Percentiles rank a stretch among this genome's conserved stretches.
Conservation (phyloP, 2,329 filamentous ascomycete genomes). For the Endoconidiophora polonica region DNA sequence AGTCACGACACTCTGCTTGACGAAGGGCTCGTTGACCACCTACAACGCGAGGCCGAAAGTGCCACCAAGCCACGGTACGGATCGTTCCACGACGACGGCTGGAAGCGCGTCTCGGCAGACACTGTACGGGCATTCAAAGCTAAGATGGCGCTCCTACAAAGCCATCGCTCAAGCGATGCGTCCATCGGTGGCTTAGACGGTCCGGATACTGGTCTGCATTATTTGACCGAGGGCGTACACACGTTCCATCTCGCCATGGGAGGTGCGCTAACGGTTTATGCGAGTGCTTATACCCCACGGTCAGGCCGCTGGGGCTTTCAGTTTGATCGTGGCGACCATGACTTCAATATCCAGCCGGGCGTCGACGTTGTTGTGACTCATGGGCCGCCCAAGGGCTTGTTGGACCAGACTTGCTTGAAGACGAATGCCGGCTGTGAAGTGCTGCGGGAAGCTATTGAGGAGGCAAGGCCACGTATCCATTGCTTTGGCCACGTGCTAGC, state of each 20-base stretch:
- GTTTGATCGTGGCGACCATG: slow-evolving; percentile 20
- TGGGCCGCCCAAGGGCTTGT: slow-evolving; percentile 23
- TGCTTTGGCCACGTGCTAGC: slow-evolving; percentile 23
- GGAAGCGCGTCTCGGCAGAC: neutral
- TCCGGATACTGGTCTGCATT: slow-evolving; percentile 18
- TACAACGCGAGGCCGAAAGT: neutral
- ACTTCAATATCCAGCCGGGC: slow-evolving; percentile 17
- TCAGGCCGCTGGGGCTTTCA: slow-evolving; percentile 28
- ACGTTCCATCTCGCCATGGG: slow-evolving; percentile 25
- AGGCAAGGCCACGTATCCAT: slow-evolving; percentile 20
- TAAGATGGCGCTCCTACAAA: slow-evolving; percentile 15
- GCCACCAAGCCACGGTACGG: slow-evolving; percentile 15
- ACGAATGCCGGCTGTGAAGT: slow-evolving; percentile 17
- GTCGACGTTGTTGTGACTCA: slow-evolving; percentile 22
- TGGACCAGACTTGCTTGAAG: slow-evolving; percentile 20
- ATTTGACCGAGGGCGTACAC: slow-evolving; percentile 28
- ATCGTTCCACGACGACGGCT: slow-evolving; percentile 4
- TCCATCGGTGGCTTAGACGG: slow-evolving; percentile 7
- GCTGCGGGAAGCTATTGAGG: slow-evolving; percentile 19
- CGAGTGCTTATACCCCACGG: slow-evolving; percentile 29
- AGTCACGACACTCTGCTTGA: slow-evolving; percentile 34
- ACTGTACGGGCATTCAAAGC: slow-evolving; percentile 19
- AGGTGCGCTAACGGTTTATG: slow-evolving; percentile 25
- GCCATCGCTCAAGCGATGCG: neutral
- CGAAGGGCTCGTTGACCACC: neutral